These are phyloP conservation scores for Lasiodiplodia gonubiensis DNA, from an alignment of 2,329 filamentous ascomycete species.

Conservation along the genomic window DNA sequence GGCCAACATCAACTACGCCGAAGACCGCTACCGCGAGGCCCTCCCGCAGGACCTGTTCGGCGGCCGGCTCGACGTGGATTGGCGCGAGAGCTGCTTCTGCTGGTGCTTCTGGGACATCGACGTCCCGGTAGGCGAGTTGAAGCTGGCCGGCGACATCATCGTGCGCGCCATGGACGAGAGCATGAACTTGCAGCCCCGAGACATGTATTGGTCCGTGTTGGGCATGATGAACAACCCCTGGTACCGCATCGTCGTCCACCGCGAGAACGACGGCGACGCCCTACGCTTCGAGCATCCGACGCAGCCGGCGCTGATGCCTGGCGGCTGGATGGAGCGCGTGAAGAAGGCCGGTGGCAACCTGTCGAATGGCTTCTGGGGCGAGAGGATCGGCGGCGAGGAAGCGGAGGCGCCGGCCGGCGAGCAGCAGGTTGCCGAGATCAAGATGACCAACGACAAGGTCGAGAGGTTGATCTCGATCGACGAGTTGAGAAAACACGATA, in stretches of 20 bases:
- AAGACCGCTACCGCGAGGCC: slow-evolving; percentile 78
- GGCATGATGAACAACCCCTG: slow-evolving; percentile 99
- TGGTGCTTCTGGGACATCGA: slow-evolving; percentile 91
- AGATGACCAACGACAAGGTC: slow-evolving; percentile 75
- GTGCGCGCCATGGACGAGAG: slow-evolving; percentile 89
- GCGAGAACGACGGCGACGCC: slow-evolving; percentile 62
- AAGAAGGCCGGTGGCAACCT: slow-evolving; percentile 83
- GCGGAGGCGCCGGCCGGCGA: slow-evolving; percentile 52
- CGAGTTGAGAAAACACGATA: slow-evolving; percentile 72
- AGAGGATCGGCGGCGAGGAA: slow-evolving; percentile 64
- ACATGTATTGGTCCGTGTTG: slow-evolving; percentile 95
- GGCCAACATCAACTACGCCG: slow-evolving; percentile 78
- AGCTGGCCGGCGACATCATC: slow-evolving; percentile 72
- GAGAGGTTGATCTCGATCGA: slow-evolving; percentile 69
- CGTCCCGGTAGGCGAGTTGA: slow-evolving; percentile 67
- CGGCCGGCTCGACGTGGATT: slow-evolving; percentile 78
- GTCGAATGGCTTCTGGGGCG: slow-evolving; percentile 83
- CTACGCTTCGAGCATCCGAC: slow-evolving; percentile 89
- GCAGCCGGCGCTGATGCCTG: slow-evolving; percentile 74
- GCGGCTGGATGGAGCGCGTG: slow-evolving; percentile 92
- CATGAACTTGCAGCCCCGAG: slow-evolving; percentile 83
- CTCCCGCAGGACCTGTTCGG: slow-evolving; percentile 72
- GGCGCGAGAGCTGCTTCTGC: slow-evolving; percentile 82
- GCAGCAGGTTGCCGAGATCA: slow-evolving; percentile 67
- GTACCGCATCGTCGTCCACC: slow-evolving; percentile 80